Conservation (phyloP, 2,329 filamentous ascomycete species). For the Diaporthe capsici region DNA sequence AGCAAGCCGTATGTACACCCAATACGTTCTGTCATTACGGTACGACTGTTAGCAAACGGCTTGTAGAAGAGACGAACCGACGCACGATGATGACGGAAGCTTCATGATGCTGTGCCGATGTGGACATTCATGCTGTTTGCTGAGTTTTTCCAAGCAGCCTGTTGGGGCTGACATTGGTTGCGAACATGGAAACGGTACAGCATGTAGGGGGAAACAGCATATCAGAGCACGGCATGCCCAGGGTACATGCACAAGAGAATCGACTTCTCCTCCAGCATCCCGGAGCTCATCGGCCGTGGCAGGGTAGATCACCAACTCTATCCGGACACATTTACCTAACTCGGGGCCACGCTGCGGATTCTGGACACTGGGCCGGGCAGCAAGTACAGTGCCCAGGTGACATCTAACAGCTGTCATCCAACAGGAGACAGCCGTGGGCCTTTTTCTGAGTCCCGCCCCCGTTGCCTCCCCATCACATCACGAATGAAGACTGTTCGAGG, state of each 20-base stretch:
- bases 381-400: not conserved
- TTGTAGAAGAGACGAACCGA: not conserved
- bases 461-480: not conserved
- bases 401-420: not conserved
- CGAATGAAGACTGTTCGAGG: not conserved
- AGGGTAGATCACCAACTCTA: conserved; percentile 25
- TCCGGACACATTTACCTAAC: conserved; percentile 11
- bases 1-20: not conserved
- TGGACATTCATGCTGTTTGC: not conserved
- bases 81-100: not conserved
- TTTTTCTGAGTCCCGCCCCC: not conserved
- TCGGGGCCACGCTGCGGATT: not conserved
- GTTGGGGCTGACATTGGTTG: not conserved
- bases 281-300: not conserved
- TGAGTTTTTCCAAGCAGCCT: not conserved
- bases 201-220: conserved; percentile 1
- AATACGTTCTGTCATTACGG: not conserved
- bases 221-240: not conserved
- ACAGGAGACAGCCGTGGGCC: not conserved
- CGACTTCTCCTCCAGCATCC: not conserved
- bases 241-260: not conserved
- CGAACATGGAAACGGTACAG: not conserved
- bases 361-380: conserved; percentile 2
- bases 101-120: not conserved
- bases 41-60: not conserved